Percentiles rank a stretch among this genome's conserved stretches.
phyloP scores from a whole-genome alignment of 1,139 yeast species.

The Lipomyces yarrowii region DNA sequence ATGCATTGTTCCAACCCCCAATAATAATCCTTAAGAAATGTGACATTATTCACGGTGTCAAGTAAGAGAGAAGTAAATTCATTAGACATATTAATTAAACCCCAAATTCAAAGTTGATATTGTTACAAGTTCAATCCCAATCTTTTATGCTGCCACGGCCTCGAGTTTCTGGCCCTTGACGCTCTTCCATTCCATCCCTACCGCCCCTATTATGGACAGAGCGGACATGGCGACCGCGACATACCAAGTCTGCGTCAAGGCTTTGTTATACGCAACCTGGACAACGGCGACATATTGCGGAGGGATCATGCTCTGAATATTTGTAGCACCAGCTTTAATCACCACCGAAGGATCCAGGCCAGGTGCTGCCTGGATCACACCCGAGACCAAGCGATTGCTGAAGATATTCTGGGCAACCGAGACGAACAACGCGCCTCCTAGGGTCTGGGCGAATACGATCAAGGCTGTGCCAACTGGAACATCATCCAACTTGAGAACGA shows the following conservation, averaged over 20 bases:
- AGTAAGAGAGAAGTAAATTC: too few relatives aligned
- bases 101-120: too few relatives aligned
- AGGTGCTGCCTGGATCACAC: neutral
- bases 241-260: neutral
- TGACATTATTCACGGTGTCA: too few relatives aligned
- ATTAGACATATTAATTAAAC: too few relatives aligned
- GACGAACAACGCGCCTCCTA: slow-evolving; percentile 25
- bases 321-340: slow-evolving; percentile 1
- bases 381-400: slow-evolving; percentile 11
- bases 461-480: slow-evolving; percentile 24
- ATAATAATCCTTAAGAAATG: too few relatives aligned
- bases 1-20: too few relatives aligned
- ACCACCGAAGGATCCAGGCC: slow-evolving; percentile 4
- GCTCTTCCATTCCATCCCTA: slow-evolving; percentile 9
- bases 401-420: slow-evolving; percentile 24
- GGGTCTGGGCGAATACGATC: slow-evolving; percentile 18
- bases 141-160: neutral
- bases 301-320: neutral
- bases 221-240: neutral
- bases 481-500: slow-evolving; percentile 19
- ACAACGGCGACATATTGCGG: slow-evolving; percentile 1
- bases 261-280: neutral
- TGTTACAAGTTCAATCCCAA: too few relatives aligned
- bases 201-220: neutral
- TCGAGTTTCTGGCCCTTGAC: slow-evolving; percentile 2